Conservation (phyloP, 1,284 basidiomycete species). For the Rhodotorula sp. region DNA sequence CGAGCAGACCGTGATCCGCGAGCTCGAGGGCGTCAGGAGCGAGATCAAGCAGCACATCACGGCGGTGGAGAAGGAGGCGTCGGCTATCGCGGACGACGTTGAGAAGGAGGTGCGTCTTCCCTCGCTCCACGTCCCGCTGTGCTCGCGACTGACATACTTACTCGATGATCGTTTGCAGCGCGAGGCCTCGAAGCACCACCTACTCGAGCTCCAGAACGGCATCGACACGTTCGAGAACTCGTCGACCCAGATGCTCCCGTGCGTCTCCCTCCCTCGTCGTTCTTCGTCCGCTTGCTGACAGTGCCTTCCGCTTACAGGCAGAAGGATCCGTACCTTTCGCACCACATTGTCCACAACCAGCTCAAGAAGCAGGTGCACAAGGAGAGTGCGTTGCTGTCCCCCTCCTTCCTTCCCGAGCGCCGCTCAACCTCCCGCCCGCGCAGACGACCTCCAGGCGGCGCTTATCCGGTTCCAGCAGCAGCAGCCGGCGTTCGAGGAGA, state of each 20-base stretch:
- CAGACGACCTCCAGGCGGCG: slow-evolving; percentile 39
- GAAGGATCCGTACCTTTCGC: slow-evolving; percentile 45
- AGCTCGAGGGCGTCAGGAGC: slow-evolving; percentile 35
- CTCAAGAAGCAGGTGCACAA: slow-evolving; percentile 44
- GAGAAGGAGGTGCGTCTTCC: slow-evolving; percentile 37
- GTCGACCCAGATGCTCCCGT: slow-evolving; percentile 39
- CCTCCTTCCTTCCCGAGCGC: too few species aligned
- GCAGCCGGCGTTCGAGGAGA: slow-evolving; percentile 42
- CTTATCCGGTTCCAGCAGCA: slow-evolving; percentile 43
- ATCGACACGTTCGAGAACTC: slow-evolving; percentile 43
- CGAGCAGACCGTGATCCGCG: slow-evolving; percentile 37
- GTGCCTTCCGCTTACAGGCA: slow-evolving; percentile 7
- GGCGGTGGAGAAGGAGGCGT: slow-evolving; percentile 42
- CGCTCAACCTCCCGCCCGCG: too few species aligned
- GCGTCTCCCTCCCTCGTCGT: too few species aligned
- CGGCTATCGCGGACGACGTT: slow-evolving; percentile 35
- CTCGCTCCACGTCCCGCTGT: background rate
- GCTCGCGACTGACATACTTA: background rate
- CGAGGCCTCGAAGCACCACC: slow-evolving; percentile 25
- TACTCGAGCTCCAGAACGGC: slow-evolving; percentile 36
- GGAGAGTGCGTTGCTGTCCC: slow-evolving; percentile 34
- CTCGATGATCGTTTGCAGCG: slow-evolving; percentile 6
- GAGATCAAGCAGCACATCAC: slow-evolving; percentile 43
- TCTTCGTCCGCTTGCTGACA: too few species aligned
- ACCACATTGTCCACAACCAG: slow-evolving; percentile 41